Percentiles rank a stretch among this genome's conserved stretches.
Conservation (phyloP, 768 basidiomycete genomes). For the Russula foetens region DNA sequence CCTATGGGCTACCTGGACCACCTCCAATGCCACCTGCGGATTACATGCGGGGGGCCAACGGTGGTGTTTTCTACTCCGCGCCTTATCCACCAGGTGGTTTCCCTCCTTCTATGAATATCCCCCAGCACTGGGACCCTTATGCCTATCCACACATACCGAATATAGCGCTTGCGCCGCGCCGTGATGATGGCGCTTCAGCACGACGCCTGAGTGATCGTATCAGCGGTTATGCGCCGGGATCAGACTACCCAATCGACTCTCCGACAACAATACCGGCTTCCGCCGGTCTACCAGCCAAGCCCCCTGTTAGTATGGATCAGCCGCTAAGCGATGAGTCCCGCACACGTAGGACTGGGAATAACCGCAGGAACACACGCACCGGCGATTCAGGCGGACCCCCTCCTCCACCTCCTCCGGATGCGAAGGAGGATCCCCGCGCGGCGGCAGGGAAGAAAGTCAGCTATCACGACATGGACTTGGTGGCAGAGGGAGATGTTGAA, state of each 20-base stretch:
- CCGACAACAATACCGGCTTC: constrained; percentile 44
- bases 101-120: constrained; percentile 29
- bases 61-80: constrained; percentile 24
- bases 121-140: constrained; percentile 42
- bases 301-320: constrained; percentile 36
- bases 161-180: constrained; percentile 34
- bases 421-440: constrained; percentile 88
- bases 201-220: constrained; percentile 74
- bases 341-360: constrained; percentile 32
- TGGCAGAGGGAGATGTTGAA: constrained; percentile 58
- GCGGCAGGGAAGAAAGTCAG: constrained; percentile 83
- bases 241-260: constrained; percentile 33
- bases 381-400: constrained; percentile 40
- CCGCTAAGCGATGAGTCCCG: constrained; percentile 37
- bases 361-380: constrained; percentile 27
- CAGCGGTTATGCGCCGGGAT: constrained; percentile 59
- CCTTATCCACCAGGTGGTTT: constrained; percentile 40
- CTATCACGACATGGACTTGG: constrained; percentile 94
- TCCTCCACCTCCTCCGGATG: constrained; percentile 80
- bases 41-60: constrained; percentile 25
- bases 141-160: constrained; percentile 34
- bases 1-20: constrained; percentile 69
- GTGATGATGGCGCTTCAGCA: constrained; percentile 50
- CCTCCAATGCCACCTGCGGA: constrained; percentile 29
- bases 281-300: constrained; percentile 77